Evolutionary conservation across 768 basidiomycete species (phyloP), one percentile per base, ranked within the genome.

Genomic region (Tricholoma furcatifolium): DNA sequence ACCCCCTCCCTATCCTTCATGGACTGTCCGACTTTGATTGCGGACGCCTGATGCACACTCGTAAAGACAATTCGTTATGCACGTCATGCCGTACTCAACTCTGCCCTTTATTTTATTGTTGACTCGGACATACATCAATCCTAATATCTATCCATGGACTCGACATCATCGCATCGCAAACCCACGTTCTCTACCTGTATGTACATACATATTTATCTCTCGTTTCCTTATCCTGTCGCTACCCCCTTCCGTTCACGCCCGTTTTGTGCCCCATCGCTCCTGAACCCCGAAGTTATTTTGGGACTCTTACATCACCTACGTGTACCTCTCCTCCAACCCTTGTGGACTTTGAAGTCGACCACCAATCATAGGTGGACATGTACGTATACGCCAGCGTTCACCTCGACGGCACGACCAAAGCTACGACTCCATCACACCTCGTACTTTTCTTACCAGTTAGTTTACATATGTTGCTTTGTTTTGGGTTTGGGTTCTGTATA

Each of bases 371-470:
- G 17, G 17, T 17, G 23, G 21, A 43, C 24, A 20, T 8, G 24
- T 23, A 27, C 23, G 18, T 43, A 23, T 43, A 24, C 21, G 27
- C 48, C 8, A 39, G 39, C 20, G 30, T 14, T 30, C 41, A 40
- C 23, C 36, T 36, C 39, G 30, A 31, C 48, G 48, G 32, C 39
- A 50, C 27, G 48, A 50, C 38, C 48, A 32, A 23, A 50, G 38
- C 35, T 24, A 11, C 31, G 27, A 27, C 27, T 27, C 20, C 4
- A 15, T 38, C 38, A 15, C 23, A 9, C 24, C 14, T 18, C 14
- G 8, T 45, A 45, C 17, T 31, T 6, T 18, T 11, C 17, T 45
- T 45, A 18, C 17, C 5, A 14, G 24, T 34, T 31, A 20, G 9
- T 18, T 3, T 43, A 50, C 34, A n/a, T 30, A 6, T 17, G 27